phyloP scores from a whole-genome alignment of 305 asterid genomes.

The Solanum chacoense region DNA sequence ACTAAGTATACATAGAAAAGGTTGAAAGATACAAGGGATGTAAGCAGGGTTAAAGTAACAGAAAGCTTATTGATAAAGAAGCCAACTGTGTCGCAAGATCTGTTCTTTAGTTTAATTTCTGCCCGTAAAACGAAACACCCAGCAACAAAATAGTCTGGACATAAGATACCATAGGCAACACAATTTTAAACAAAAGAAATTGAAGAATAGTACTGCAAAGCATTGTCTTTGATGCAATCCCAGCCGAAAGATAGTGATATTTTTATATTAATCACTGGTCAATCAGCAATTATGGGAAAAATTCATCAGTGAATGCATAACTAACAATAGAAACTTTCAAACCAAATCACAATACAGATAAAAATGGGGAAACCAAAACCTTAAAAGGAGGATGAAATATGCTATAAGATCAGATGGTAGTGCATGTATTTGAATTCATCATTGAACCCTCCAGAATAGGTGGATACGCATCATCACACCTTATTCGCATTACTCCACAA shows the following conservation, averaged over 20 bases:
- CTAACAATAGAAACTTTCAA: not conserved
- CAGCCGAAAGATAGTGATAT: constrained; percentile 64
- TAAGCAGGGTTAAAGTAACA: constrained; percentile 71
- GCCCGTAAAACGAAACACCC: constrained; percentile 33
- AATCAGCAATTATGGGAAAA: constrained; percentile 13
- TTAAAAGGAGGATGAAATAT: not conserved
- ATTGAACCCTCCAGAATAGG: constrained; percentile 29
- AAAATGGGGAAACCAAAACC: not conserved
- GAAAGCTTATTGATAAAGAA: constrained; percentile 25
- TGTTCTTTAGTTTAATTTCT: constrained; percentile 17
- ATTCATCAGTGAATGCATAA: constrained; percentile 22
- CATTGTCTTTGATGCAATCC: constrained; percentile 13
- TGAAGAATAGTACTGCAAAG: not conserved
- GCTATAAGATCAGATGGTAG: constrained; percentile 63
- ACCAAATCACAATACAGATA: not conserved
- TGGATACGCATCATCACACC: constrained; percentile 39
- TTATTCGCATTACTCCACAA: not conserved
- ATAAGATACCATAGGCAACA: constrained; percentile 30
- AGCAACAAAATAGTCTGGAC: constrained; percentile 20
- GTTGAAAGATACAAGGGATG: not conserved
- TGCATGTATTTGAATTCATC: constrained; percentile 51
- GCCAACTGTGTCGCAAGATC: constrained; percentile 76
- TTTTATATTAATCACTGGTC: constrained; percentile 26
- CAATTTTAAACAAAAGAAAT: not conserved
- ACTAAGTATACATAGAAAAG: not conserved